Percentiles rank a stretch among this genome's conserved stretches.
Evolutionary conservation across 306 rosid genomes (phyloP).

Genomic region (Dalbergia oliveri): DNA sequence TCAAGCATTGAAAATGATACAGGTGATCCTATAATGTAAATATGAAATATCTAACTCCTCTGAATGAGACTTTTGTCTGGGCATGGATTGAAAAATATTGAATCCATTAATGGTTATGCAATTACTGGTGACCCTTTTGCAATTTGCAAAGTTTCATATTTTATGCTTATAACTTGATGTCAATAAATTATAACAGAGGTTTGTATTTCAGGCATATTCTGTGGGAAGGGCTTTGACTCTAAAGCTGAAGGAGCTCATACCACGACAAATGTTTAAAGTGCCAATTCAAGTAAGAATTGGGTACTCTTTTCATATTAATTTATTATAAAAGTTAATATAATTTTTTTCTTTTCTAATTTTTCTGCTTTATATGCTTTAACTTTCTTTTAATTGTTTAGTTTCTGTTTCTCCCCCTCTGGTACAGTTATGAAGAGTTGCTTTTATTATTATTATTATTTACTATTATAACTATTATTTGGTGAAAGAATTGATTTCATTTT

Average conservation of each 20-base stretch:
- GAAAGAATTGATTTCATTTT: not conserved
- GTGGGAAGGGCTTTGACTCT: conserved; percentile 94
- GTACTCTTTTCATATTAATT: conserved; percentile 25
- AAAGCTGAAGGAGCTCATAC: conserved; percentile 96
- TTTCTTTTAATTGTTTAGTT: conserved; percentile 16
- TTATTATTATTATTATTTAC: not conserved
- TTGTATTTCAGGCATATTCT: conserved; percentile 76
- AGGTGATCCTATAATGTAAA: conserved; percentile 8
- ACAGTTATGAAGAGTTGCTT: conserved; percentile 16
- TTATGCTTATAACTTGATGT: conserved; percentile 4
- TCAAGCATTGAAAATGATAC: conserved; percentile 28
- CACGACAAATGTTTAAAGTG: conserved; percentile 95
- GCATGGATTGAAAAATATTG: not conserved
- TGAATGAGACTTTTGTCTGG: not conserved
- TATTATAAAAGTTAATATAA: not conserved
- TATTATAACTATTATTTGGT: conserved; percentile 7
- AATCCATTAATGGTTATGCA: not conserved
- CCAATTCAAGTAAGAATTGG: conserved; percentile 81
- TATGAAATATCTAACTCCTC: conserved; percentile 11
- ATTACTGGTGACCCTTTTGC: not conserved
- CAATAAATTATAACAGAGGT: conserved; percentile 27
- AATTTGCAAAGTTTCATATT: conserved; percentile 2
- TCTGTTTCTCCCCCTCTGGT: conserved; percentile 28
- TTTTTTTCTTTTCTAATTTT: not conserved
- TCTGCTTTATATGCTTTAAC: conserved; percentile 34